Base-by-base conservation (phyloP, 2,329 filamentous ascomycete genomes). In the Phyllosticta paracitricarpa region DNA sequence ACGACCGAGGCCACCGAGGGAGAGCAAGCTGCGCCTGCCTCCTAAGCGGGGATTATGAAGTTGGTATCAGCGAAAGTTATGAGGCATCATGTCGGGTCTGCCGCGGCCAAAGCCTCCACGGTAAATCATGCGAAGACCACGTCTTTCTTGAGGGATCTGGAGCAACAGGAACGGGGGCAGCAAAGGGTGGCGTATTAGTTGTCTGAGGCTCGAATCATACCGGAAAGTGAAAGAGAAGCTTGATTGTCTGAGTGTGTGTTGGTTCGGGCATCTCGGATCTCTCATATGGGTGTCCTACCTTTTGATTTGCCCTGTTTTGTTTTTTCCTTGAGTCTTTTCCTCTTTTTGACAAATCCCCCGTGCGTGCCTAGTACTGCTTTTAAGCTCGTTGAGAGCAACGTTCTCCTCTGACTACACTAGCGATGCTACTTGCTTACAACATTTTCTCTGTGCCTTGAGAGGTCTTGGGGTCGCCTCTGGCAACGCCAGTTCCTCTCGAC, bases 1-100 rank as follows among this genome's bases (percentile, higher is more conserved):
- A 69, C 81, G 65, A 77, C 80, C 63, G 78, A 75, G 59, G 63
- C 71, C 26, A 67, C 67, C 58, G 68, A 58, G 56, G 24, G 51
- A 22, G 60, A 62, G 60, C 4, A n/a, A 53, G 52, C 60, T 8
- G 60, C 60, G 24, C 25, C 61, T 40, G 56, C 61, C 25, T 58
- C 61, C 24, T 62, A 62, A 59, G 40, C 28, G 51, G 22, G 24
- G 59, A n/a, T 24, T 30, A 40, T 55, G 54, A 2, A 14, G 24
- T 26, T 22, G 26, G 26, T 54, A 40, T 33, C 40, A 28, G 59
- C 51, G 60, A 55, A 53, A 48, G 54, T 19, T 40, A 61, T 53
- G 51, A 57, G 60, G 51, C 59, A 57, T 61, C 59, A 40, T 61
- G 54, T 17, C 35, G 17, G 28, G 35, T 33, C 59, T 61, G 59